Evolutionary conservation across 192 early-diverging fungal genomes (phyloP).

Genomic region (Gamsiella multidivaricata): DNA sequence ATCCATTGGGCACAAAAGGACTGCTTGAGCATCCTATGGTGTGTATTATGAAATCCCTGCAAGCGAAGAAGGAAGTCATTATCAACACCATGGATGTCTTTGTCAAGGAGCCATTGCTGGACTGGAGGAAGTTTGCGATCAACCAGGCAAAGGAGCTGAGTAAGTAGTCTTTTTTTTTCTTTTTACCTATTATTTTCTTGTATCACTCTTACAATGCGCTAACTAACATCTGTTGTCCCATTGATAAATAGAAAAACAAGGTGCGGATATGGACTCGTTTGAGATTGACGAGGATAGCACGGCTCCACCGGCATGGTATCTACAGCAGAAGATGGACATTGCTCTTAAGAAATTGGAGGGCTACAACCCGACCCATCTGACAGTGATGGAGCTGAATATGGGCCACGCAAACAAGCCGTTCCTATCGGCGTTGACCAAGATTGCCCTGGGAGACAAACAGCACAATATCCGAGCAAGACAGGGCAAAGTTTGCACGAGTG

Average conservation of each 20-base stretch:
- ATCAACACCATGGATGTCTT: constrained; percentile 84
- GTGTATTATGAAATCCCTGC: constrained; percentile 70
- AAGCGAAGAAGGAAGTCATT: constrained; percentile 68
- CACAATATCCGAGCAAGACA: constrained; percentile 59
- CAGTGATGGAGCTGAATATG: constrained; percentile 63
- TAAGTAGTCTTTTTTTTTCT: constrained; percentile 17
- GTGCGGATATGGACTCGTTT: constrained; percentile 47
- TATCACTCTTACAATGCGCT: not conserved
- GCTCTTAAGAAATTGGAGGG: constrained; percentile 75
- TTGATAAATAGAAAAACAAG: constrained; percentile 54
- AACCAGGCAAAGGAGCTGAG: constrained; percentile 70
- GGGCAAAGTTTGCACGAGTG: constrained; percentile 56
- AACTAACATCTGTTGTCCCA: not conserved
- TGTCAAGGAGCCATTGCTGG: constrained; percentile 84
- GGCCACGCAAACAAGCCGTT: constrained; percentile 73
- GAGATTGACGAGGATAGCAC: constrained; percentile 51
- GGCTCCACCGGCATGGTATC: constrained; percentile 74
- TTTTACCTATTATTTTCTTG: not conserved
- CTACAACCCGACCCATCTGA: constrained; percentile 74
- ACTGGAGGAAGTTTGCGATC: constrained; percentile 79
- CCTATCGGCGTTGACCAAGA: constrained; percentile 55
- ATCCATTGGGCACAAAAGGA: constrained; percentile 74
- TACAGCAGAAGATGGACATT: constrained; percentile 79
- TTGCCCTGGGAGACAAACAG: constrained; percentile 61
- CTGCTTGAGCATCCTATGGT: constrained; percentile 77